Evolutionary conservation across 2,329 filamentous ascomycete species (phyloP), one percentile per base, ranked within the genome.

Genomic region (Thelonectria blattea): DNA sequence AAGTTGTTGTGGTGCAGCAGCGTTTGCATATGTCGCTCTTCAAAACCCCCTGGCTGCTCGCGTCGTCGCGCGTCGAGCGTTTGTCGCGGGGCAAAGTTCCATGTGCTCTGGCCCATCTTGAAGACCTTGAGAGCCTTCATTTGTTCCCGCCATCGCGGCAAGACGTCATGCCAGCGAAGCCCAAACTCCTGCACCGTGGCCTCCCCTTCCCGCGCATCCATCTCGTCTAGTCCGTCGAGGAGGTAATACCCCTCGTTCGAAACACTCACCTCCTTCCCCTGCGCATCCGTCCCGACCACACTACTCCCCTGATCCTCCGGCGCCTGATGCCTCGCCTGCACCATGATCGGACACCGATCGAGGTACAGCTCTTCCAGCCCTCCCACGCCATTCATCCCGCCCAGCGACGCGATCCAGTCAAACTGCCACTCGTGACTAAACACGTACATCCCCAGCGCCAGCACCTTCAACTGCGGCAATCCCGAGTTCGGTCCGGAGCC

Each of bases 381-480:
- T 0, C 65, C 67, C 1, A 39, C 53, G 2, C 59, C 63, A n/a
- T 69, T 71, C 3, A 51, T 45, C 5, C 59, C 12, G 17, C 65
- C 70, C 14, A 81, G 75, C 0, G 73, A 73, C 0, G 77, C 64
- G 11, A 83, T 75, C 79, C 79, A 82, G 17, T 78, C 75, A 2
- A 81, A 63, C 57, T 82, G 79, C 69, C 75, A 76, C 49, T 80
- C 75, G 48, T 80, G 73, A 9, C 73, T 73, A 58, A 83, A 80
- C 5, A 73, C 71, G 48, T 75, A 78, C 2, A 74, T 76, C 0
- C 78, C 76, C 1, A 83, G 61, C 0, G 72, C 68, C 0, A 83
- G 69, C 0, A 74, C 72, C 39, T 72, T 71, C 3, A 82, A 72
- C 2, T 71, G 66, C 0, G 77, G 76, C 39, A 81, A 52, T 14